A percentile compares a stretch with the other conserved stretches of the same genome.
These are phyloP conservation scores for Avena eriantha DNA, from an alignment of 176 grass and related monocot species.

Conservation along the genomic window DNA sequence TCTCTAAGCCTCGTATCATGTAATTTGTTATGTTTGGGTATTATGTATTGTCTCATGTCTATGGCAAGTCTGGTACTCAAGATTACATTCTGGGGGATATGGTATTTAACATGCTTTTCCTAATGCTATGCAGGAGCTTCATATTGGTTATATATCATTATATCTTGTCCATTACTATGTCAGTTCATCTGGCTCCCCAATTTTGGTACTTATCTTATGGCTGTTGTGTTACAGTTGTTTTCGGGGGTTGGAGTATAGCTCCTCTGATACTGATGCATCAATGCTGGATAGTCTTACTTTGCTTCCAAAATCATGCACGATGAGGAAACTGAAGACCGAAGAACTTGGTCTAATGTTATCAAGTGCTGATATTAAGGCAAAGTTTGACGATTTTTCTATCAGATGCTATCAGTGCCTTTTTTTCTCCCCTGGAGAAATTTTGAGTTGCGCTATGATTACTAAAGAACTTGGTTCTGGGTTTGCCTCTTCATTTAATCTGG, in stretches of 20 bases:
- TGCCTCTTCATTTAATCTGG: slow-evolving; percentile 14
- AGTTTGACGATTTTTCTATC: neutral
- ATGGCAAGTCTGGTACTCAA: neutral
- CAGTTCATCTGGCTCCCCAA: neutral
- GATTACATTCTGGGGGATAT: neutral
- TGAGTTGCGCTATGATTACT: neutral
- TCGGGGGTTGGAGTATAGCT: neutral
- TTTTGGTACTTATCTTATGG: neutral
- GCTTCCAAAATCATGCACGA: neutral
- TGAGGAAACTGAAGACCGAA: neutral
- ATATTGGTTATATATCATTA: neutral
- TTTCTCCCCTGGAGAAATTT: neutral
- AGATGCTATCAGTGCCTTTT: slow-evolving; percentile 1
- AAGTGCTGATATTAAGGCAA: no score
- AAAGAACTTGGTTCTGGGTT: no score
- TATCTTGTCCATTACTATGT: neutral
- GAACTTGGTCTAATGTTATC: neutral
- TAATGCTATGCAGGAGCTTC: slow-evolving; percentile 7
- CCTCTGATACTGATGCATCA: neutral
- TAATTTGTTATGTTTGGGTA: neutral
- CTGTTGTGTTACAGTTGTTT: neutral
- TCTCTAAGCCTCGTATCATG: slow-evolving; percentile 4
- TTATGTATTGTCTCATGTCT: neutral
- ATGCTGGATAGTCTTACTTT: neutral
- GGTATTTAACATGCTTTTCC: neutral